Evolutionary conservation across 2,329 filamentous ascomycete genomes (phyloP).

Genomic region (Hymenoscyphus occultus): DNA sequence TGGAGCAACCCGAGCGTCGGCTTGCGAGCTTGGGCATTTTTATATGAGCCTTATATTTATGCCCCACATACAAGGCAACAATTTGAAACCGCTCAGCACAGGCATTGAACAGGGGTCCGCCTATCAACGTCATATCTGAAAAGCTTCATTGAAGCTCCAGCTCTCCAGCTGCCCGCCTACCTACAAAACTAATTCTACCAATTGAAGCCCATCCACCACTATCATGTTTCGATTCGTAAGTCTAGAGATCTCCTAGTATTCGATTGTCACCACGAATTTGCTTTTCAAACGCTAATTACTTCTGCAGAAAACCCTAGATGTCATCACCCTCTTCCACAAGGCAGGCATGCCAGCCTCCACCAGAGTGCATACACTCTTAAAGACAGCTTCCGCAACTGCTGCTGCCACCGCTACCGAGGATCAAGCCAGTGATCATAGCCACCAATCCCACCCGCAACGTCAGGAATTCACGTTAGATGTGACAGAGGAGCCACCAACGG

Average conservation of each 20-base stretch:
- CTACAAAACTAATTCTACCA: background rate
- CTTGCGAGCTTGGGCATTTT: too few relatives aligned
- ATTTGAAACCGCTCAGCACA: background rate
- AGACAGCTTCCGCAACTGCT: constrained; percentile 72
- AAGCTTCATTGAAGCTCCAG: background rate
- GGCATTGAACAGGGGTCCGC: background rate
- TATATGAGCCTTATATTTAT: too few relatives aligned
- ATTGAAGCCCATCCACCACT: constrained; percentile 11
- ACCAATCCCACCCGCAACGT: constrained; percentile 51
- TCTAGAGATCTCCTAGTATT: constrained; percentile 2
- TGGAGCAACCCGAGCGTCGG: constrained; percentile 6
- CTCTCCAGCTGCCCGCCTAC: background rate
- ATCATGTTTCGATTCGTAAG: constrained; percentile 39
- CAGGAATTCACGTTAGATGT: constrained; percentile 84
- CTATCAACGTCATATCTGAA: background rate
- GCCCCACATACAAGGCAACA: background rate
- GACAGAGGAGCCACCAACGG: constrained; percentile 75
- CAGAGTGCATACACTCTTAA: constrained; percentile 72
- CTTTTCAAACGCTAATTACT: background rate
- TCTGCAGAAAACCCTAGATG: constrained; percentile 78
- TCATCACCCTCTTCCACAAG: constrained; percentile 95
- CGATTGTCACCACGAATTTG: background rate
- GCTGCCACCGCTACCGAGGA: constrained; percentile 67
- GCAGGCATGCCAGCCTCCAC: constrained; percentile 69
- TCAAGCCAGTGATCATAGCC: constrained; percentile 64